These are phyloP conservation scores for Plasmodium cynomolgi DNA, from an alignment of 169 alveolate species.

Conservation along the genomic window DNA sequence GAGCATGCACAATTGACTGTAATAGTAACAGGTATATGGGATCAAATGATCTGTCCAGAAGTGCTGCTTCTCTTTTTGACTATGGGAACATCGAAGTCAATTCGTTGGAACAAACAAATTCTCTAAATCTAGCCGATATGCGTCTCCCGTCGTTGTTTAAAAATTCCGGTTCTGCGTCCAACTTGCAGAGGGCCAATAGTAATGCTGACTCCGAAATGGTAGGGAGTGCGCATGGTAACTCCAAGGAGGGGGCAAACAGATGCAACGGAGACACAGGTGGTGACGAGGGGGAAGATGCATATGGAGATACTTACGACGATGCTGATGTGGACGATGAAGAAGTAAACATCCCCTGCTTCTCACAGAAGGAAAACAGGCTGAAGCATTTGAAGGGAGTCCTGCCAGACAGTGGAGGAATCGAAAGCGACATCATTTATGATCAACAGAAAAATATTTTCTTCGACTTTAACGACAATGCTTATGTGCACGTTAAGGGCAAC, in stretches of 20 bases:
- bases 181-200: neutral
- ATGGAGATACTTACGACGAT: neutral
- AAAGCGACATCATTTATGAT: slow-evolving; percentile 63
- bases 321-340: neutral
- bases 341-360: slow-evolving; percentile 12
- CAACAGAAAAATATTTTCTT: slow-evolving; percentile 39
- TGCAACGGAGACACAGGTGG: neutral
- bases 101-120: slow-evolving; percentile 8
- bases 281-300: neutral
- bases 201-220: neutral
- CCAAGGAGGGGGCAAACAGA: neutral
- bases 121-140: slow-evolving; percentile 12
- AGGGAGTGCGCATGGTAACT: neutral
- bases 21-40: neutral
- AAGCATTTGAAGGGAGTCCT: slow-evolving; percentile 23
- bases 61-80: slow-evolving; percentile 4
- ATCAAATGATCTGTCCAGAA: slow-evolving; percentile 26
- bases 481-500: slow-evolving; percentile 29
- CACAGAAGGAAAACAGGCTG: neutral
- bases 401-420: slow-evolving; percentile 16
- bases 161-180: neutral
- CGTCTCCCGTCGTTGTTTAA: neutral
- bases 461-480: slow-evolving; percentile 53
- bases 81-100: slow-evolving; percentile 12
- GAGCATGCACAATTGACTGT: slow-evolving; percentile 46